Evolutionary conservation across 768 basidiomycete genomes (phyloP).

Genomic region (Termitomyces sp.): DNA sequence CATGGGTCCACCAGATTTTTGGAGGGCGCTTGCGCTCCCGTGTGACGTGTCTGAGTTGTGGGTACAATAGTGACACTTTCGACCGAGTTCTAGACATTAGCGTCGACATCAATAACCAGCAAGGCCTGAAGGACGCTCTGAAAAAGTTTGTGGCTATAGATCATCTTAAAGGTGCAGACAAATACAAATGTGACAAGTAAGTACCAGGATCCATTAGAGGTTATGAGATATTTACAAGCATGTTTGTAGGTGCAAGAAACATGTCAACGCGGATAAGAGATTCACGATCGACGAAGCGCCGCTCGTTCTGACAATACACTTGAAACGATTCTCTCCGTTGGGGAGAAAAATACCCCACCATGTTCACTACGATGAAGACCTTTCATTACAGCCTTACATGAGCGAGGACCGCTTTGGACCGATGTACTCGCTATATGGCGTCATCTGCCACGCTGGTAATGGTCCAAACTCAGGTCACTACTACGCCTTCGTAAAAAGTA

Average conservation of each 20-base stretch:
- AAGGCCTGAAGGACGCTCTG: constrained; percentile 65
- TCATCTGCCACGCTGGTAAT: constrained; percentile 89
- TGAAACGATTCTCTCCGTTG: constrained; percentile 90
- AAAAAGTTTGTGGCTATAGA: constrained; percentile 80
- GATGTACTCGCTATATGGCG: constrained; percentile 81
- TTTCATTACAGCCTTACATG: constrained; percentile 77
- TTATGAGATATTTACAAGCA: not conserved
- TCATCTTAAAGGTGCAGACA: constrained; percentile 82
- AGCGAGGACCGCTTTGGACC: constrained; percentile 75
- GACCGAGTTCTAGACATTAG: constrained; percentile 93
- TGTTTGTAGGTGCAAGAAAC: constrained; percentile 75
- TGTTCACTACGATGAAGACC: constrained; percentile 71
- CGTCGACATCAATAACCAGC: constrained; percentile 72
- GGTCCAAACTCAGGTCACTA: constrained; percentile 97
- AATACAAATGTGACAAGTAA: constrained; percentile 98
- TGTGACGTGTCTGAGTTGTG: constrained; percentile 79
- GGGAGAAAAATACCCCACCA: constrained; percentile 81
- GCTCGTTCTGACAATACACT: constrained; percentile 81
- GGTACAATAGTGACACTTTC: constrained; percentile 90
- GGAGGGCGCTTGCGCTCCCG: constrained; percentile 89
- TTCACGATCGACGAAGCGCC: constrained; percentile 90
- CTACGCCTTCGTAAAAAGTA: constrained; percentile 75
- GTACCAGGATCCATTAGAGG: constrained; percentile 22
- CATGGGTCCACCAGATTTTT: constrained; percentile 93
- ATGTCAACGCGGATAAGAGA: constrained; percentile 84